Evolutionary conservation across 208 protist species (phyloP).

Genomic region (Naegleria fowleri): DNA sequence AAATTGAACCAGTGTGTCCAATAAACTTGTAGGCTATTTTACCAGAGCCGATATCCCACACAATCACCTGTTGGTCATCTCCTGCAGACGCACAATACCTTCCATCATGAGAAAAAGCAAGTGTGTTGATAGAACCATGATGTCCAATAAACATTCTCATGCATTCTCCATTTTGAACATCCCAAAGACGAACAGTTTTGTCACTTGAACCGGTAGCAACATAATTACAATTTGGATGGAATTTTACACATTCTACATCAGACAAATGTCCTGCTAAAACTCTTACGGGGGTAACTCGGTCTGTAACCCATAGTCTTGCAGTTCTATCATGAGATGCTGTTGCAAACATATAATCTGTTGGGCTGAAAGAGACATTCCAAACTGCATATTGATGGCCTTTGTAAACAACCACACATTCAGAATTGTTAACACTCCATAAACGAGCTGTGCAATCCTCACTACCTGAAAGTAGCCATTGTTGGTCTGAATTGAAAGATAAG

Average conservation of each 20-base stretch:
- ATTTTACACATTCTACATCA: slow-evolving; percentile 65
- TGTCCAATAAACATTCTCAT: slow-evolving; percentile 65
- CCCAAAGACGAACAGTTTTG: slow-evolving; percentile 58
- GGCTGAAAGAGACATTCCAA: slow-evolving; percentile 63
- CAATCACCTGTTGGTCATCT: slow-evolving; percentile 26
- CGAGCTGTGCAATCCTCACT: slow-evolving; percentile 48
- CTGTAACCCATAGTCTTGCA: slow-evolving; percentile 65
- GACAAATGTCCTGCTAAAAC: slow-evolving; percentile 64
- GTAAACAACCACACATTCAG: slow-evolving; percentile 57
- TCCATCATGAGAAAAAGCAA: slow-evolving; percentile 57
- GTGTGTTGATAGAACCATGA: slow-evolving; percentile 38
- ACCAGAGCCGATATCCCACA: slow-evolving; percentile 41
- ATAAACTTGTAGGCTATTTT: slow-evolving; percentile 10
- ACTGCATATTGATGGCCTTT: slow-evolving; percentile 68
- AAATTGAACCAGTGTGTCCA: slow-evolving; percentile 49
- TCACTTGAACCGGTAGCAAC: slow-evolving; percentile 62
- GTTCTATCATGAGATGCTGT: slow-evolving; percentile 62
- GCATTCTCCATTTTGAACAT: slow-evolving; percentile 57
- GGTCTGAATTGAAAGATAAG: slow-evolving; percentile 45
- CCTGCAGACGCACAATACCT: slow-evolving; percentile 38
- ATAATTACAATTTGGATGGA: slow-evolving; percentile 74
- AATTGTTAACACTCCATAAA: slow-evolving; percentile 57
- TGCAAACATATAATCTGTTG: slow-evolving; percentile 68
- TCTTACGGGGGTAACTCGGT: slow-evolving; percentile 54
- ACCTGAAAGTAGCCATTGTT: slow-evolving; percentile 45